Evolutionary conservation across 306 rosid species (phyloP).

Genomic region (Begonia fuchsioides): DNA sequence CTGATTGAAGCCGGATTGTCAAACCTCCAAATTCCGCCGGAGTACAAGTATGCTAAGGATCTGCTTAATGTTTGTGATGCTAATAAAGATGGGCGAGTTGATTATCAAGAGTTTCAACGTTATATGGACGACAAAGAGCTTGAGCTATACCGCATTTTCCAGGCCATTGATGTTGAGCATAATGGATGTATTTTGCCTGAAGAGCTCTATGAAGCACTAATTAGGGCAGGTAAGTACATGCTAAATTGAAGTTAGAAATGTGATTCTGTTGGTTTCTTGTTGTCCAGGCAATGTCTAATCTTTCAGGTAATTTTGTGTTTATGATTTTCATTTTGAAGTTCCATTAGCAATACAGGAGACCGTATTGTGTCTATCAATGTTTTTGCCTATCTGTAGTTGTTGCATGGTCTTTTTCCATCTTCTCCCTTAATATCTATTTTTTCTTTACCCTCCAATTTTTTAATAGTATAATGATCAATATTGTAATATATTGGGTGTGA

Average conservation of each 20-base stretch:
- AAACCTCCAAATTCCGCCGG: conserved; percentile 68
- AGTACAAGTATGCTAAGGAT: conserved; percentile 80
- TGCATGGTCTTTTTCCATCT: no score
- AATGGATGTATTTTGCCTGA: conserved; percentile 83
- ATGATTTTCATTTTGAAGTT: no score
- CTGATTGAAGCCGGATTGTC: conserved; percentile 74
- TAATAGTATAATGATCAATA: no score
- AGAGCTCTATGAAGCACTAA: conserved; percentile 95
- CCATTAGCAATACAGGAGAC: no score
- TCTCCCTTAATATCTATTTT: no score
- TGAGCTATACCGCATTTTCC: conserved; percentile 81
- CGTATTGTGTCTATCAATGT: no score
- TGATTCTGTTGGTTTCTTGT: no score
- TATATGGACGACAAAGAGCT: conserved; percentile 94
- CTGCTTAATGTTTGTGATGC: conserved; percentile 63
- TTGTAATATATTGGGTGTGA: no score
- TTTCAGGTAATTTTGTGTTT: no score
- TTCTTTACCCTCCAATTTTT: no score
- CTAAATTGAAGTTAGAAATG: background rate
- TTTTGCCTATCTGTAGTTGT: no score
- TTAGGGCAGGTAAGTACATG: conserved; percentile 48
- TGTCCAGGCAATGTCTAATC: no score
- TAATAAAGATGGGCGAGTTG: conserved; percentile 66
- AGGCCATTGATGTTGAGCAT: conserved; percentile 88
- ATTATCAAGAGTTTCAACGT: conserved; percentile 54